Evolutionary conservation across 2,329 filamentous ascomycete genomes (phyloP), one percentile per base, ranked within the genome.

Genomic region (Penicillium concentricum): DNA sequence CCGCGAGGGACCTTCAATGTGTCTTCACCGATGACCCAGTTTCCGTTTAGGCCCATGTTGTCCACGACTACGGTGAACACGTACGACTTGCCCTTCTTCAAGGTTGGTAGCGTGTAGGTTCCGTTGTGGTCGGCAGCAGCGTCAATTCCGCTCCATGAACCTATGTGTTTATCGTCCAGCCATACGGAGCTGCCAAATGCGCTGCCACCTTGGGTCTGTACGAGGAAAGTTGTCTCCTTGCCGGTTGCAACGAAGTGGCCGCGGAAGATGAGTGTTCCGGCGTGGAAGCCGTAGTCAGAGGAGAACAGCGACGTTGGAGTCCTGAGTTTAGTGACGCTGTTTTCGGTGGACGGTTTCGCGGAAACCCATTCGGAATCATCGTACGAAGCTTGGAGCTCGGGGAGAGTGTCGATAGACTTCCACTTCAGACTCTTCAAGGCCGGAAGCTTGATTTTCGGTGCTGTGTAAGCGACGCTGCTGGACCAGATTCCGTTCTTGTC

Each of bases 201-300:
- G 2, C 74, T 79, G 2, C 89, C 89, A 37, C 90, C 89, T 59
- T 87, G 82, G 0, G 87, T 87, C 42, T 76, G 76, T 18, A 89
- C 68, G 58, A 74, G 81, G 44, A 92, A 74, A 0, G 74, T 76
- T 0, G 77, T 76, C 61, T 91, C 87, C 1, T 79, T 74, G 16
- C 87, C 87, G 1, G 77, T 81, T 5, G 88, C 84, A 0, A 76
- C 81, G 69, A 93, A 92, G 61, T 85, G 80, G 0, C 88, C 89
- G 2, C 89, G 83, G 76, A 84, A 92, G 46, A 92, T 64, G 0
- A 92, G 78, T 1, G 83, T 83, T 3, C 89, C 89, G 0, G 85
- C 81, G 69, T 90, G 80, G 72, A 86, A 92, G 24, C 89, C 89
- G 66, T 92, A 92, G 71, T 92, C 89, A 16, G 83, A 83, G 0